These are phyloP conservation scores for Lentinus tigrinus DNA, from an alignment of 768 basidiomycete genomes.

Conservation along the genomic window DNA sequence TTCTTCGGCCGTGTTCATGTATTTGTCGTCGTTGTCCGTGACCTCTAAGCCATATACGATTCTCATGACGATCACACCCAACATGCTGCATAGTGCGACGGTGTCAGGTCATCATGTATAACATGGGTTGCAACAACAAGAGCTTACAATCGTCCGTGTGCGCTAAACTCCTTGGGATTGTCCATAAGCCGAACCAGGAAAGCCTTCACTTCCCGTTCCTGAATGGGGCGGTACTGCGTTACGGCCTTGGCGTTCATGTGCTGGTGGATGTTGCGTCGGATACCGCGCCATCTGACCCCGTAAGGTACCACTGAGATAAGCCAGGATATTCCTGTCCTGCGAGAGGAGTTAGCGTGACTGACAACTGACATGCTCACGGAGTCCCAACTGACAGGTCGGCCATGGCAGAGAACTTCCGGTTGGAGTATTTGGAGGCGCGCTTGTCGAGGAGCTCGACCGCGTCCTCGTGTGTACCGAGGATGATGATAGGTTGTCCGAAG, in stretches of 20 bases:
- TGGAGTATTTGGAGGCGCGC: slow-evolving; percentile 68
- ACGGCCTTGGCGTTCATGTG: not conserved
- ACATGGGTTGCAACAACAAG: no score
- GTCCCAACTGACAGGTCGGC: not conserved
- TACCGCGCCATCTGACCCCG: not conserved
- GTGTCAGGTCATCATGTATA: not conserved
- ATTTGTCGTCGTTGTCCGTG: not conserved
- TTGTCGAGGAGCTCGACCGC: slow-evolving; percentile 67
- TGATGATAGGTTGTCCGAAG: slow-evolving; percentile 63
- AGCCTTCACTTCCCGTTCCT: not conserved
- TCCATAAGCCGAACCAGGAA: not conserved
- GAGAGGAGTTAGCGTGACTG: not conserved
- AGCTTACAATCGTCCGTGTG: not conserved
- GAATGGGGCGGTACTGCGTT: not conserved
- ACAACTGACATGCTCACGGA: not conserved
- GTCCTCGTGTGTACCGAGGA: slow-evolving; percentile 59
- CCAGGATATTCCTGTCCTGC: not conserved
- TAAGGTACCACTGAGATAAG: not conserved
- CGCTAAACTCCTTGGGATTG: not conserved
- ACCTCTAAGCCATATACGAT: not conserved
- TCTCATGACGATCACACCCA: not conserved
- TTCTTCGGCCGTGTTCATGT: not conserved
- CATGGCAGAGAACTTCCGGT: slow-evolving; percentile 37
- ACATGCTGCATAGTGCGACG: not conserved
- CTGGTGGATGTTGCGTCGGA: not conserved